phyloP scores from a whole-genome alignment of 192 early-diverging fungal genomes.

The Borealophlyctis nickersoniae region DNA sequence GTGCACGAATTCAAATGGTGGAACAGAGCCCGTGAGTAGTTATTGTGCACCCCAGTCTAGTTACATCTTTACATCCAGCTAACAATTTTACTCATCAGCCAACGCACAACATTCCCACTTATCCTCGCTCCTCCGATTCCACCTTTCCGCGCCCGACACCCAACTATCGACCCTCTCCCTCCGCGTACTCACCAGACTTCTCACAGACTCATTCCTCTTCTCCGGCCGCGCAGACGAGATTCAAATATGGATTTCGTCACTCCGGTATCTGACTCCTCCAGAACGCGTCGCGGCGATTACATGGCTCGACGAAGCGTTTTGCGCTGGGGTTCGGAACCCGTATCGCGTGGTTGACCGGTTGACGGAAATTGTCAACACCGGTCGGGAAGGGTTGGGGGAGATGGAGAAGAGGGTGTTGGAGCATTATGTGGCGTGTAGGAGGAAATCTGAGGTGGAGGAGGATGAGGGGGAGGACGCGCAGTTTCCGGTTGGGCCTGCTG shows the following conservation, averaged over 20 bases:
- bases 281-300: conserved; percentile 43
- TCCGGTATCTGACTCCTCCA: conserved; percentile 14
- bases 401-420: conserved; percentile 27
- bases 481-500: conserved; percentile 35
- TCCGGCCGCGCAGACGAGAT: conserved; percentile 27
- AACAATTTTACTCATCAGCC: conserved; percentile 12
- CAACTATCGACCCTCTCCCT: conserved; percentile 42
- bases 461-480: conserved; percentile 15
- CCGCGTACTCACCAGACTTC: conserved; percentile 18
- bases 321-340: conserved; percentile 52
- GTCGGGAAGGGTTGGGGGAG: conserved; percentile 9
- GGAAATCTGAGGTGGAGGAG: conserved; percentile 14
- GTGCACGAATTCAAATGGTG: conserved; percentile 71
- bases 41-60: too few species aligned
- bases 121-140: conserved; percentile 50
- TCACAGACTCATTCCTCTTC: conserved; percentile 24
- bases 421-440: conserved; percentile 24
- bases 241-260: conserved; percentile 20
- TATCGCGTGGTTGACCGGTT: conserved; percentile 63
- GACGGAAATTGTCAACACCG: conserved; percentile 24
- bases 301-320: conserved; percentile 68
- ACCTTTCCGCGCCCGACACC: conserved; percentile 43
- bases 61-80: background rate
- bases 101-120: conserved; percentile 51
- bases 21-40: conserved; percentile 47